phyloP scores from a whole-genome alignment of 1,284 basidiomycete species.

The Irpex rosettiformis region DNA sequence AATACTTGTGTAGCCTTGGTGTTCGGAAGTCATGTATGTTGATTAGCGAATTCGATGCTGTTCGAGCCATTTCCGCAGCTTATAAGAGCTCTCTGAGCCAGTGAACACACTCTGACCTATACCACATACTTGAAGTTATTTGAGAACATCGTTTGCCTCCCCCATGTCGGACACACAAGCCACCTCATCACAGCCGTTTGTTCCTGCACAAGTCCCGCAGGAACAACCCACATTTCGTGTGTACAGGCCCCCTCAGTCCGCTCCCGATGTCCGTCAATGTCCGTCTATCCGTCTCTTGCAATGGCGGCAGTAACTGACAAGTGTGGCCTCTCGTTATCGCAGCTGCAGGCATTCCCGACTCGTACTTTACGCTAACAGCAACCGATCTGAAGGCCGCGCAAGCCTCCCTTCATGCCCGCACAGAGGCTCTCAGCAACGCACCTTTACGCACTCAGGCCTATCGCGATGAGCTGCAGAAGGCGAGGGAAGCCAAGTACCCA shows the following conservation, averaged over 20 bases:
- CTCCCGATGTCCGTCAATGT: slow-evolving; percentile 1
- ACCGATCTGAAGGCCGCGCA: slow-evolving; percentile 75
- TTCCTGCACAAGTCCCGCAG: neutral
- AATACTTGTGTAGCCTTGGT: neutral
- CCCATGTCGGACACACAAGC: slow-evolving; percentile 6
- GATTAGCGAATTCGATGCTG: slow-evolving; percentile 15
- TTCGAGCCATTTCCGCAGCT: slow-evolving; percentile 12
- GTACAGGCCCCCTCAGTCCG: slow-evolving; percentile 14
- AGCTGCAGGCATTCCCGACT: slow-evolving; percentile 53
- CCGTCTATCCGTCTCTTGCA: neutral
- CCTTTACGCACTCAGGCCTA: slow-evolving; percentile 71
- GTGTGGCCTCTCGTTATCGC: neutral
- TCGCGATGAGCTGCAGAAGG: slow-evolving; percentile 63
- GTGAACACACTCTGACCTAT: slow-evolving; percentile 4
- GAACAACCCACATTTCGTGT: slow-evolving; percentile 9
- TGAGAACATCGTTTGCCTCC: neutral
- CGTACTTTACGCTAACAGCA: slow-evolving; percentile 71
- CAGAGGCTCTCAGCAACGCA: slow-evolving; percentile 68
- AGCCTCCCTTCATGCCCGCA: slow-evolving; percentile 54
- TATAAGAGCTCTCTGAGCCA: slow-evolving; percentile 18
- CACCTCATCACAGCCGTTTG: neutral
- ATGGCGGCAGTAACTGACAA: neutral
- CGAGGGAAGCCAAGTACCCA: slow-evolving; percentile 67
- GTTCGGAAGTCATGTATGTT: slow-evolving; percentile 14
- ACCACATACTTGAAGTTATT: neutral